Percentiles rank a stretch among this genome's conserved stretches.
Evolutionary conservation across 441 rosid species (phyloP).

Genomic region (Gossypium schwendimanii): DNA sequence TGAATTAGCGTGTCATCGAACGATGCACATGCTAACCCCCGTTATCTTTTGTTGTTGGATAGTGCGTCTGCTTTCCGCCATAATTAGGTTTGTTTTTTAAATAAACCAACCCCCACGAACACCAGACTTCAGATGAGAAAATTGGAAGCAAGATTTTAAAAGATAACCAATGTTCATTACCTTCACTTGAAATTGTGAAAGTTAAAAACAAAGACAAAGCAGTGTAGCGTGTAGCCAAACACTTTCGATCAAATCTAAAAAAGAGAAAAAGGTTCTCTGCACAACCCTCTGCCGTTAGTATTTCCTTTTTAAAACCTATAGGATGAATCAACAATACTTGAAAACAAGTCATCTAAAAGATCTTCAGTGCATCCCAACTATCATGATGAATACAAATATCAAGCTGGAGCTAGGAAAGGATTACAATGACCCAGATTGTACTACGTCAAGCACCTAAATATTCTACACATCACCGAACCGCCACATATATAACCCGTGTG

Average conservation of each 20-base stretch:
- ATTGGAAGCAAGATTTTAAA: not conserved
- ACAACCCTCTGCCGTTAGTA: conserved; percentile 28
- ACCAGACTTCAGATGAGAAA: not conserved
- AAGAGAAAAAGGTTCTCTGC: conserved; percentile 20
- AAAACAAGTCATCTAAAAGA: conserved; percentile 40
- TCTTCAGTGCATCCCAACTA: conserved; percentile 23
- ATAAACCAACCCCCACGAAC: no score
- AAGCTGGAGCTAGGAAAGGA: conserved; percentile 21
- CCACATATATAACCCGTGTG: conserved; percentile 12
- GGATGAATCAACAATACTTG: conserved; percentile 21
- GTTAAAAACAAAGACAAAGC: not conserved
- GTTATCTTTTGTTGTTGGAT: not conserved
- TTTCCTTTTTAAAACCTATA: conserved; percentile 12
- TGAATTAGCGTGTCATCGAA: not conserved
- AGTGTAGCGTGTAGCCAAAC: not conserved
- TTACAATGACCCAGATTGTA: conserved; percentile 23
- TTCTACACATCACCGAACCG: conserved; percentile 38
- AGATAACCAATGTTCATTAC: not conserved
- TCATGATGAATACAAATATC: conserved; percentile 26
- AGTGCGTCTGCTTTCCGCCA: not conserved
- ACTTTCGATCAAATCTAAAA: not conserved
- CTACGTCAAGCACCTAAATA: conserved; percentile 46
- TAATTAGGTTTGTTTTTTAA: no score
- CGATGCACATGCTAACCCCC: not conserved
- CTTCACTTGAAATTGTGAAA: not conserved